phyloP scores from a whole-genome alignment of 1,284 basidiomycete genomes.

The Chalciporus sp. region DNA sequence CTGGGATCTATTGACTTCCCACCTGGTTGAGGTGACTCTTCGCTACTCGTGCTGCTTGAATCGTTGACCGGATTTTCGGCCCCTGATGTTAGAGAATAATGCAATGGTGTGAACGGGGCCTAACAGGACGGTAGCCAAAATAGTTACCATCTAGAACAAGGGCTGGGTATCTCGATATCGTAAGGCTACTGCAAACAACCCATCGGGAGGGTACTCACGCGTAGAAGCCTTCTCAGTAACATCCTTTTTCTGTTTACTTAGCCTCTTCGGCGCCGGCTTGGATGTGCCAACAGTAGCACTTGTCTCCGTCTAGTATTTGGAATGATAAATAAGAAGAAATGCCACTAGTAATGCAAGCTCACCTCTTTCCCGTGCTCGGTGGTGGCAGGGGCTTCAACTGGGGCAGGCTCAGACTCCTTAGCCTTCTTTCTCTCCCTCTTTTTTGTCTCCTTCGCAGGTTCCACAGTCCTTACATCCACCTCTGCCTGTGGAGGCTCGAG shows the following conservation, averaged over 20 bases:
- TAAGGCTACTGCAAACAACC: neutral
- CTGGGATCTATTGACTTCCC: neutral
- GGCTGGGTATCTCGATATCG: conserved; percentile 9
- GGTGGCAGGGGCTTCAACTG: neutral
- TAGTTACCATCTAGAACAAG: conserved; percentile 11
- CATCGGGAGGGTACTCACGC: conserved; percentile 11
- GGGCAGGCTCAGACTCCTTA: conserved; percentile 2
- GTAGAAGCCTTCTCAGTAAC: conserved; percentile 10
- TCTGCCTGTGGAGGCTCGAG: neutral
- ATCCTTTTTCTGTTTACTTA: conserved; percentile 9
- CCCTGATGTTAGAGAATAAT: conserved; percentile 9
- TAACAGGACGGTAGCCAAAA: neutral
- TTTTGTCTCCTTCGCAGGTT: conserved; percentile 26
- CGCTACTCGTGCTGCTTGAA: neutral
- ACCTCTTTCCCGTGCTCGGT: conserved; percentile 13
- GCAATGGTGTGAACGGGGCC: neutral
- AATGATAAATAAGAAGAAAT: conserved; percentile 1
- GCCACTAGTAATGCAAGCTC: neutral
- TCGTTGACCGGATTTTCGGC: neutral
- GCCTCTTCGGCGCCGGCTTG: conserved; percentile 3
- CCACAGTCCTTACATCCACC: neutral
- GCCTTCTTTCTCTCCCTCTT: conserved; percentile 9
- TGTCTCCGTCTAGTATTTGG: conserved; percentile 9
- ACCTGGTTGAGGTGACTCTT: conserved; percentile 14
- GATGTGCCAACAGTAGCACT: neutral